A percentile compares a stretch with the other conserved stretches of the same genome.
phyloP scores from a whole-genome alignment of 208 protist genomes.

The Acanthamoeba quina region DNA sequence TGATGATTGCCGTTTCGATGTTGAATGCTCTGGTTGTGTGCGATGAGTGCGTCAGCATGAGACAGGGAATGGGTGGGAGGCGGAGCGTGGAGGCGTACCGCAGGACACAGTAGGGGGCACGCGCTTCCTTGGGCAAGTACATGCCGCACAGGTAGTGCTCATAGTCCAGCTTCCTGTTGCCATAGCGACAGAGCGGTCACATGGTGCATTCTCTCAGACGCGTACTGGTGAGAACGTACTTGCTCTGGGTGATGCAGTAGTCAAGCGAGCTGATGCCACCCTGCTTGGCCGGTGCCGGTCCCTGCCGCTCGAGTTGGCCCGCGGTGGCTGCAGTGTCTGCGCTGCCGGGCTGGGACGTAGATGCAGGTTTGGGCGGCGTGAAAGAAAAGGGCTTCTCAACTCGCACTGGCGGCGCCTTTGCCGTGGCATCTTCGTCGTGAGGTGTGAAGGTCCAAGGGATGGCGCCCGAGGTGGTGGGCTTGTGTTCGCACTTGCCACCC shows the following conservation, averaged over 20 bases:
- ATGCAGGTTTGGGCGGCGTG: background rate
- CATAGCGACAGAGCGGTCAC: background rate
- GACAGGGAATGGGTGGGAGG: background rate
- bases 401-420: background rate
- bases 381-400: background rate
- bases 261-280: conserved; percentile 35
- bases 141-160: conserved; percentile 71
- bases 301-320: background rate
- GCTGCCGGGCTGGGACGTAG: background rate
- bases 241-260: conserved; percentile 24
- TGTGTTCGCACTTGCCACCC: conserved; percentile 41
- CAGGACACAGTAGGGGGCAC: background rate
- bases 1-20: conserved; percentile 58
- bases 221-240: background rate
- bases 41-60: background rate
- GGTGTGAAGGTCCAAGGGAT: conserved; percentile 51
- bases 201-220: background rate
- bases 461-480: background rate
- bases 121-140: conserved; percentile 70
- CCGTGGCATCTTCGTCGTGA: background rate
- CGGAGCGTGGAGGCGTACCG: background rate
- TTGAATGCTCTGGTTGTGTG: conserved; percentile 53
- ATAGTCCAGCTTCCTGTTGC: conserved; percentile 57
- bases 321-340: background rate
- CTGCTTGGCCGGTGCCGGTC: conserved; percentile 8